A percentile compares a stretch with the other conserved stretches of the same genome.
Conservation (phyloP, 306 rosid species). For the Cucurbita argyrosperma region DNA sequence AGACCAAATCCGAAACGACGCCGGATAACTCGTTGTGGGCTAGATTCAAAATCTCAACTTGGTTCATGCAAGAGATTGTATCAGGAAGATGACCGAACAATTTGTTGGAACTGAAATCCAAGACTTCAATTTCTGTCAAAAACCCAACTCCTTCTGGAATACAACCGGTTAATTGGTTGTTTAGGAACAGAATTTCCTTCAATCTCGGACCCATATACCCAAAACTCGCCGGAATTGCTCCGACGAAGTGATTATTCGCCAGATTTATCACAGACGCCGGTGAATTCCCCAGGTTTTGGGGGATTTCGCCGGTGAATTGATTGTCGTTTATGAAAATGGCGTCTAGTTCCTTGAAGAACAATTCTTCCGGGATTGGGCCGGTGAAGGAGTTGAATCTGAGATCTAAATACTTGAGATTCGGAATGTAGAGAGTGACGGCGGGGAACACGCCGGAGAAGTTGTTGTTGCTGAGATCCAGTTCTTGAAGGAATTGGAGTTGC, state of each 20-base stretch:
- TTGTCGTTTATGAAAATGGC: slow-evolving; percentile 84
- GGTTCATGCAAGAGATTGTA: slow-evolving; percentile 66
- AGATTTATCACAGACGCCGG: slow-evolving; percentile 90
- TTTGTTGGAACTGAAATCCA: slow-evolving; percentile 74
- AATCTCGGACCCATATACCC: slow-evolving; percentile 53
- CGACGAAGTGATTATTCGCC: slow-evolving; percentile 64
- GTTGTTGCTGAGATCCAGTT: slow-evolving; percentile 87
- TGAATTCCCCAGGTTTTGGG: slow-evolving; percentile 68
- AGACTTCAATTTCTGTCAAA: slow-evolving; percentile 65
- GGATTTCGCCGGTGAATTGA: slow-evolving; percentile 64
- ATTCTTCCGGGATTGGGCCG: slow-evolving; percentile 54
- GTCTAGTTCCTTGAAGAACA: slow-evolving; percentile 58
- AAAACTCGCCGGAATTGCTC: slow-evolving; percentile 63
- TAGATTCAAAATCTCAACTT: slow-evolving; percentile 58
- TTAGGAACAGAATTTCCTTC: slow-evolving; percentile 75
- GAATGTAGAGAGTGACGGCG: slow-evolving; percentile 35
- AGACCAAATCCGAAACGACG: slow-evolving; percentile 55
- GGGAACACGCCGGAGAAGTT: slow-evolving; percentile 76
- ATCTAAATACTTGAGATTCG: slow-evolving; percentile 68
- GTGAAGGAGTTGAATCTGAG: slow-evolving; percentile 71
- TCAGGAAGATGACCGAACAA: slow-evolving; percentile 78
- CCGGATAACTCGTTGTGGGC: slow-evolving; percentile 84
- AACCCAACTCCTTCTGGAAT: slow-evolving; percentile 85
- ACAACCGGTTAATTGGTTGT: slow-evolving; percentile 77
- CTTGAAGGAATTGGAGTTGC: slow-evolving; percentile 47